Evolutionary conservation across 495 filamentous ascomycete species (phyloP).

Genomic region (Hamigera avellanea): DNA sequence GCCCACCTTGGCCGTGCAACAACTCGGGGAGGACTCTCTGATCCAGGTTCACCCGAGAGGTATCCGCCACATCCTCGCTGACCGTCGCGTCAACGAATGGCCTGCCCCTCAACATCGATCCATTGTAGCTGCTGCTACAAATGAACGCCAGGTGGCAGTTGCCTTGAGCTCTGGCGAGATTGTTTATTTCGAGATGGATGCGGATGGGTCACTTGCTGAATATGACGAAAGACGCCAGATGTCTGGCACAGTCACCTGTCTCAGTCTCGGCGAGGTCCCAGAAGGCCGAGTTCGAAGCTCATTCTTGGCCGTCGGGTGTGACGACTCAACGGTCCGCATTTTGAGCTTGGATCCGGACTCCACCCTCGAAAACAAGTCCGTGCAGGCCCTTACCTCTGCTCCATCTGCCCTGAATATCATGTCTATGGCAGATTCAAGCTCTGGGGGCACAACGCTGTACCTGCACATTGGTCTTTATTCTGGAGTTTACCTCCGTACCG

Average conservation of each 20-base stretch:
- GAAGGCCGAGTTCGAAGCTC: constrained; percentile 76
- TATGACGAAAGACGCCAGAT: constrained; percentile 94
- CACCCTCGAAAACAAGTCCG: constrained; percentile 80
- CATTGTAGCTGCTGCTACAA: constrained; percentile 91
- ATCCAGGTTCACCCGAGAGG: constrained; percentile 93
- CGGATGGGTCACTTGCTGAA: constrained; percentile 80
- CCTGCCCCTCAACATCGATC: constrained; percentile 83
- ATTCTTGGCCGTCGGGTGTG: constrained; percentile 91
- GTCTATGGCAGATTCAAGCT: constrained; percentile 82
- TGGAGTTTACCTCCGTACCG: constrained; percentile 87
- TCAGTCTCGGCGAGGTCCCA: constrained; percentile 89
- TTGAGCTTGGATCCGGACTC: constrained; percentile 82
- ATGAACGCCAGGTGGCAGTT: constrained; percentile 85
- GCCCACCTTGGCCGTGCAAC: constrained; percentile 82
- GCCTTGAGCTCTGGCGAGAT: constrained; percentile 93
- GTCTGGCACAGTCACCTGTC: constrained; percentile 86
- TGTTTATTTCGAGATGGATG: constrained; percentile 94
- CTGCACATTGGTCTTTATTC: constrained; percentile 92
- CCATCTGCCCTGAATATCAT: constrained; percentile 88
- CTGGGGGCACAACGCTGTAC: constrained; percentile 69
- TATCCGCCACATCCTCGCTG: constrained; percentile 76
- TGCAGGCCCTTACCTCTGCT: constrained; percentile 83
- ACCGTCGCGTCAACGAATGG: constrained; percentile 86
- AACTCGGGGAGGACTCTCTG: constrained; percentile 84
- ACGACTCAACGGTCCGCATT: constrained; percentile 91